phyloP scores from a whole-genome alignment of 345 rosid species.

The Linum usitatissimum region DNA sequence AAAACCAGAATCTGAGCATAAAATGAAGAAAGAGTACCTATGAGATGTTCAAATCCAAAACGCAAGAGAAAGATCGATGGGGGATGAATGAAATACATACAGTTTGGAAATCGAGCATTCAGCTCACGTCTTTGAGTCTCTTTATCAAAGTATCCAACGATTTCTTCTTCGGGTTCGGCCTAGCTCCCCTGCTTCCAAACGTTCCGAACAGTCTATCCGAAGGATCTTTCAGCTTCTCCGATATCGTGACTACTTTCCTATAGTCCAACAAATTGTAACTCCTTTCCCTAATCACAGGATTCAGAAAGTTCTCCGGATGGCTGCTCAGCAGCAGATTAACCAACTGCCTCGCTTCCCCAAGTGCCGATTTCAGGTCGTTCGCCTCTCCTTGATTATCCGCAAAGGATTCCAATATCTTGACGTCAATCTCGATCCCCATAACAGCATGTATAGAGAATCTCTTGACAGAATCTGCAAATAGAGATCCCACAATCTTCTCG shows the following conservation, averaged over 20 bases:
- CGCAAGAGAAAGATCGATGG: constrained; percentile 10
- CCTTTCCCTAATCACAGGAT: constrained; percentile 80
- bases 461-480: constrained; percentile 69
- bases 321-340: constrained; percentile 72
- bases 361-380: constrained; percentile 71
- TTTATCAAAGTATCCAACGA: constrained; percentile 81
- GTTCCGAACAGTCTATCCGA: constrained; percentile 83
- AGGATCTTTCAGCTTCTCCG: constrained; percentile 87
- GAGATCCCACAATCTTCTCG: constrained; percentile 56
- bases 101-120: constrained; percentile 16
- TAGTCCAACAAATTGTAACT: constrained; percentile 70
- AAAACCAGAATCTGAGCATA: constrained; percentile 16
- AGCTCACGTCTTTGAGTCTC: constrained; percentile 84
- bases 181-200: constrained; percentile 79
- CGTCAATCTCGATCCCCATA: constrained; percentile 72
- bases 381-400: constrained; percentile 71
- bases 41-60: background rate
- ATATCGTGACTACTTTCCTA: constrained; percentile 62
- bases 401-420: constrained; percentile 74
- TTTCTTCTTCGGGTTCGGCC: constrained; percentile 83
- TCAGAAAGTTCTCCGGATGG: constrained; percentile 81
- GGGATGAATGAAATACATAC: constrained; percentile 17
- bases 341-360: constrained; percentile 71
- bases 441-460: constrained; percentile 70
- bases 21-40: background rate